A percentile compares a stretch with the other conserved stretches of the same genome.
Evolutionary conservation across 2,329 filamentous ascomycete genomes (phyloP).

Genomic region (Parastagonospora nodorum): DNA sequence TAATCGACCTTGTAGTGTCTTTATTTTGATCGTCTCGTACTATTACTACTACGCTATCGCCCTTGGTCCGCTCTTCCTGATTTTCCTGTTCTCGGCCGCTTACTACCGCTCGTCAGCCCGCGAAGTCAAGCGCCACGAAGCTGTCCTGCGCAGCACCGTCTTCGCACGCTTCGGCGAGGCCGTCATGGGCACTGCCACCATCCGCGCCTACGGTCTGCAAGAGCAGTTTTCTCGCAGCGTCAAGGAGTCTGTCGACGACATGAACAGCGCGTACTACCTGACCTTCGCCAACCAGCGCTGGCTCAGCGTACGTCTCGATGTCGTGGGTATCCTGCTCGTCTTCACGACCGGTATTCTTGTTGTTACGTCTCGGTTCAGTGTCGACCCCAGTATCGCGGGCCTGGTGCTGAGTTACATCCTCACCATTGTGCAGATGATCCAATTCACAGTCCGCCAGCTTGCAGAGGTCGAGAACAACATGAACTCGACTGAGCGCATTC

Average conservation of each 20-base stretch:
- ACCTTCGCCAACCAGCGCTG: constrained; percentile 96
- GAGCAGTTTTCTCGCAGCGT: constrained; percentile 74
- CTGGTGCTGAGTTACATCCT: constrained; percentile 93
- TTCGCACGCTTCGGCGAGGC: constrained; percentile 93
- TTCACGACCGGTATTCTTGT: constrained; percentile 89
- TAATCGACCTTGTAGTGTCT: constrained; percentile 59
- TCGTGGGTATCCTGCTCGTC: constrained; percentile 81
- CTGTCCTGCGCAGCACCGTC: constrained; percentile 82
- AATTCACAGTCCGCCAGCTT: constrained; percentile 91
- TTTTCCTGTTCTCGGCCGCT: constrained; percentile 81
- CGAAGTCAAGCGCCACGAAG: constrained; percentile 93
- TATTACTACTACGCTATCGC: constrained; percentile 86
- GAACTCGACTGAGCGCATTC: constrained; percentile 91
- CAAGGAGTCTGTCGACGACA: constrained; percentile 77
- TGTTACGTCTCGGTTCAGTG: constrained; percentile 85
- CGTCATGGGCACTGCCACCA: constrained; percentile 79
- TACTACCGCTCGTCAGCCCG: constrained; percentile 92
- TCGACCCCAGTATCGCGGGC: constrained; percentile 82
- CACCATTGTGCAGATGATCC: constrained; percentile 91
- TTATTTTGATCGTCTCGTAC: constrained; percentile 90
- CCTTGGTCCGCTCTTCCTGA: constrained; percentile 68
- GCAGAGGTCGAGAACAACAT: constrained; percentile 98
- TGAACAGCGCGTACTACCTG: constrained; percentile 93
- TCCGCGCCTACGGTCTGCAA: constrained; percentile 85
- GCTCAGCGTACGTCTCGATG: constrained; percentile 83